Base-by-base conservation (phyloP, 805 yeast genomes). In the Sungouiozyma ichnusensis region DNA sequence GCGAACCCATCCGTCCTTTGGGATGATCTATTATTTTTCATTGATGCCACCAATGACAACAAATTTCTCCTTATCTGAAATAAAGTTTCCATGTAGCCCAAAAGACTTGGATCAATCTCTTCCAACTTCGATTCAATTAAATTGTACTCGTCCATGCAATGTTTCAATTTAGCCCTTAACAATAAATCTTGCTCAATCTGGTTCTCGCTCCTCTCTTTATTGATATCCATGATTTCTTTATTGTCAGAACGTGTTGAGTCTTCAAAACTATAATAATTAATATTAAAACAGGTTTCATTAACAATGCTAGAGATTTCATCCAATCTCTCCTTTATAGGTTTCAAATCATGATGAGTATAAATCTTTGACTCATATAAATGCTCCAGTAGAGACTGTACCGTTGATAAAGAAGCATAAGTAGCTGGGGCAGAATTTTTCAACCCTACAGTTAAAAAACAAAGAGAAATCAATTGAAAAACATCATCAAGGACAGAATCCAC, bases 361-460 rank as follows among this genome's bases (percentile, higher is more conserved):
- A 85, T 85, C 42, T 78, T 79, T 39, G 85, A 76, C 57, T 85
- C 95, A 49, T 77, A 74, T 47, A 90, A 66, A 63, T 90, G 97
- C 48, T 77, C 84, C 50, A 92, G 69, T 44, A 92, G 66, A 51
- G 92, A 77, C 63, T 81, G 81, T 16, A 92, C 94, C 0, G 97
- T 86, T 35, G 87, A 72, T 35, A 90, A 66, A 3, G 94, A 84
- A 4, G 95, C 90, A 63, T 84, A 92, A 1, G 95, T 85, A 3
- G 97, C 95, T 1, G 97, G 95, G 1, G 96, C 95, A 31, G 86
- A 74, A 51, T 86, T 81, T 37, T 83, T 82, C 52, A 86, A 68
- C 2, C 99, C 99, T 45, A 94, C 92, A 2, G 97, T 85, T 55
- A 90, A 76, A 62, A 88, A 85, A 50, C 92, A 82, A 40, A 92